Evolutionary conservation across 768 basidiomycete genomes (phyloP).

Genomic region (Leccinum sublutescens): DNA sequence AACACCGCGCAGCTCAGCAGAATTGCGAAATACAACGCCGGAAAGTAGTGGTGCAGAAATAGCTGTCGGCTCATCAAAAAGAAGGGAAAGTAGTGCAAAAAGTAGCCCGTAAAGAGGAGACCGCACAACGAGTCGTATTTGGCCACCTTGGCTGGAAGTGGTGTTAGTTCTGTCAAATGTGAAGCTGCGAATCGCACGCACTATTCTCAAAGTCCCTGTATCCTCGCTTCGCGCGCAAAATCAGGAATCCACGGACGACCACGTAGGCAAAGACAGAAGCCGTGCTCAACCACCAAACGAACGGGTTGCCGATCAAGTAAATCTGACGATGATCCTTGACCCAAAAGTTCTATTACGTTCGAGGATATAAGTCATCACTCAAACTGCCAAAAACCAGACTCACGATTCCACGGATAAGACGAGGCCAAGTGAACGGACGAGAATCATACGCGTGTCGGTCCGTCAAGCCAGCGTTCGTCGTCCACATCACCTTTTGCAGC

Average conservation of each 20-base stretch:
- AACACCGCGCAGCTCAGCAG: constrained; percentile 75
- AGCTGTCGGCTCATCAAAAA: constrained; percentile 96
- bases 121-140: constrained; percentile 91
- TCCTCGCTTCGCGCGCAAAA: constrained; percentile 88
- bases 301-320: constrained; percentile 92
- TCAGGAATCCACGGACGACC: constrained; percentile 68
- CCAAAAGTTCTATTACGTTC: constrained; percentile 83
- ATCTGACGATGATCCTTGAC: constrained; percentile 95
- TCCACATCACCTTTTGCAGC: constrained; percentile 94
- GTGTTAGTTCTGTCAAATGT: constrained; percentile 1
- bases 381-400: constrained; percentile 33
- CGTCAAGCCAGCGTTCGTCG: constrained; percentile 92
- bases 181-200: constrained; percentile 38
- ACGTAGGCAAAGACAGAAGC: constrained; percentile 67
- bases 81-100: constrained; percentile 93
- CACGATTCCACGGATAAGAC: constrained; percentile 88
- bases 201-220: constrained; percentile 91
- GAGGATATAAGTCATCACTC: constrained; percentile 2
- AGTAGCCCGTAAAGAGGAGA: constrained; percentile 92
- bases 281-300: constrained; percentile 89
- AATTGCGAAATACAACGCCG: constrained; percentile 92
- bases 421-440: constrained; percentile 90
- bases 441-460: constrained; percentile 96
- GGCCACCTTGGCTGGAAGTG: constrained; percentile 68
- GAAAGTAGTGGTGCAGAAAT: constrained; percentile 98